Percentiles rank a stretch among this genome's conserved stretches.
phyloP scores from a whole-genome alignment of 2,329 filamentous ascomycete species.

The Hypoxylon rubiginosum region DNA sequence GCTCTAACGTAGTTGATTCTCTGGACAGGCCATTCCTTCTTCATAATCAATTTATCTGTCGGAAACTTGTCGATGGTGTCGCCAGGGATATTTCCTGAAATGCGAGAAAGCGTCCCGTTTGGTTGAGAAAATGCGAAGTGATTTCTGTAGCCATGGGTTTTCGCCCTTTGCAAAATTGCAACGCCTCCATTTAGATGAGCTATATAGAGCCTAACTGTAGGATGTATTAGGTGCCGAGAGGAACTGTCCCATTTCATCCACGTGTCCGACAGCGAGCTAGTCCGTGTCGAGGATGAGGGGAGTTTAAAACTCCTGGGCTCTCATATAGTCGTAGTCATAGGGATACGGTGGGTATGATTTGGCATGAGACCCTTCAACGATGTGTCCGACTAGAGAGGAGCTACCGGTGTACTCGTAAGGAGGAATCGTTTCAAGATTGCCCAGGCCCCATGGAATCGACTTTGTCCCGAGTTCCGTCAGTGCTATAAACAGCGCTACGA shows the following conservation, averaged over 20 bases:
- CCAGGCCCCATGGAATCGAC: conserved; percentile 17
- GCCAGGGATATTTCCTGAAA: conserved; percentile 1
- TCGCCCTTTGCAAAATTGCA: conserved; percentile 43
- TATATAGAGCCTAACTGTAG: conserved; percentile 45
- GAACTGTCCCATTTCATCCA: conserved; percentile 55
- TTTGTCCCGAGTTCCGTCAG: conserved; percentile 7
- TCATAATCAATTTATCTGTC: conserved; percentile 9
- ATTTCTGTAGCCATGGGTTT: neutral
- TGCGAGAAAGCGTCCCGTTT: conserved; percentile 4
- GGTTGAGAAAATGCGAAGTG: neutral
- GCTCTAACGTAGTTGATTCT: neutral
- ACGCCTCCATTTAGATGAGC: conserved; percentile 45
- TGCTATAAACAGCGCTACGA: conserved; percentile 49
- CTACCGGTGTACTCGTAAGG: conserved; percentile 48
- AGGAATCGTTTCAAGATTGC: conserved; percentile 58
- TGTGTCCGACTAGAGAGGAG: conserved; percentile 43
- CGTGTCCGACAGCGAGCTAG: conserved; percentile 52
- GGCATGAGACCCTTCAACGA: conserved; percentile 10
- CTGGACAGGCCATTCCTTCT: conserved; percentile 4
- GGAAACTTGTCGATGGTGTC: conserved; percentile 5
- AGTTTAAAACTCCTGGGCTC: conserved; percentile 53
- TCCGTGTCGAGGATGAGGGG: conserved; percentile 53
- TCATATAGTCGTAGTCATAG: conserved; percentile 10
- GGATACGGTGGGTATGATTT: neutral
- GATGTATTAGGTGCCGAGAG: conserved; percentile 34